Base-by-base conservation (phyloP, 2,329 filamentous ascomycete genomes). In the Botrytis aclada region DNA sequence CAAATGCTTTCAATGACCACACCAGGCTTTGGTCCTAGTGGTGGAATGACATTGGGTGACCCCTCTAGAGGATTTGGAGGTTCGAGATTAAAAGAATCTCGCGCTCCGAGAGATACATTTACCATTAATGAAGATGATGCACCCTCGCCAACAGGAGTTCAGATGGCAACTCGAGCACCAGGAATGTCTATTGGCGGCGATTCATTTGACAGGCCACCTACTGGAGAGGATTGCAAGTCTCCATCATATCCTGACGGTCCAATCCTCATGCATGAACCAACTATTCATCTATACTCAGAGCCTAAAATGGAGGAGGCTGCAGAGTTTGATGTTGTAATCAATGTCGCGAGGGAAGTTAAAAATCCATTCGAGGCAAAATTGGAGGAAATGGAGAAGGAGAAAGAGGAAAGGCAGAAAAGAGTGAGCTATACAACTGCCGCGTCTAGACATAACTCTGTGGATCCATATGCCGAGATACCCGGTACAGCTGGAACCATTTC, bases 211-310 rank as follows among this genome's bases (percentile, higher is more conserved):
- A 89, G 92, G 74, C 88, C 88, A n/a, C 88, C 90, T 77, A 91
- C 91, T 76, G 91, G 92, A 78, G 92, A 93, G 80, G 92, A 94
- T 77, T 89, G 92, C 73, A 95, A 95, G 83, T 92, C 92, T 0
- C 92, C 93, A 25, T 92, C 92, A 1, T 97, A 97, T 79, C 93
- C 93, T 0, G 88, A 94, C 76, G 93, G 93, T 0, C 93, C 93
- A 0, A 91, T 95, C 71, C 90, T 92, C 77, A 95, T 97, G 69
- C 95, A 95, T 77, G 90, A 89, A 71, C 90, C 93, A 73, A 88
- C 91, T 62, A 89, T 97, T 12, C 94, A 90, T 79, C 86, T 96
- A 0, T 97, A 95, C 78, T 85, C 93, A 58, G 93, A 97, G 80
- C 93, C 93, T 0, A 93, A 91, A 1, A 90, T 90, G 0, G 90